phyloP scores from a whole-genome alignment of 257 asterid species.

The Sherardia arvensis region DNA sequence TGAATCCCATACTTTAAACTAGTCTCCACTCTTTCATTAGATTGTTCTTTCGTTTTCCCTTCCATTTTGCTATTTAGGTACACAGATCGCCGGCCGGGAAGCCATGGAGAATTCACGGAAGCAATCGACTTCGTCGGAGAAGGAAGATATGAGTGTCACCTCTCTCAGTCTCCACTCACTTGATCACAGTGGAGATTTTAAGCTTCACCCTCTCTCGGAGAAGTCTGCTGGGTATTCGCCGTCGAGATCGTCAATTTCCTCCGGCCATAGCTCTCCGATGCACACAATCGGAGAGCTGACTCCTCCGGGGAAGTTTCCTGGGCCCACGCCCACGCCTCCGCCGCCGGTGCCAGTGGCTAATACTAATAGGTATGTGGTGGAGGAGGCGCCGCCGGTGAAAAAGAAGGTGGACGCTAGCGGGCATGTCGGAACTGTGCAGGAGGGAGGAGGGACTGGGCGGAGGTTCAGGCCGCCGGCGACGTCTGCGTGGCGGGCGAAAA shows the following conservation, averaged over 20 bases:
- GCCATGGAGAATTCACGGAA: slow-evolving; percentile 11
- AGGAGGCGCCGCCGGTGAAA: slow-evolving; percentile 22
- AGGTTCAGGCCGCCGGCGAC: slow-evolving; percentile 22
- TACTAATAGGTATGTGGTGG: slow-evolving; percentile 16
- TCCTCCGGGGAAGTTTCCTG: slow-evolving; percentile 12
- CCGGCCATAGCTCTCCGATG: slow-evolving; percentile 31
- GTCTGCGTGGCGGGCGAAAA: slow-evolving; percentile 3
- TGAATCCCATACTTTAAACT: not conserved
- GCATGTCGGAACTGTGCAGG: slow-evolving; percentile 19
- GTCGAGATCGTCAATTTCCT: slow-evolving; percentile 37
- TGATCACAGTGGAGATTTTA: slow-evolving; percentile 3
- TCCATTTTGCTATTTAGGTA: not conserved
- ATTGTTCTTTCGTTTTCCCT: not conserved
- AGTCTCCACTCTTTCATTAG: not conserved
- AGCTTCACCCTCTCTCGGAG: slow-evolving; percentile 28
- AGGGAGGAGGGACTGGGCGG: slow-evolving; percentile 25
- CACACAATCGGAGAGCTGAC: slow-evolving; percentile 19
- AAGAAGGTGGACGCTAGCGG: slow-evolving; percentile 17
- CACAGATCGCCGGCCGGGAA: not conserved
- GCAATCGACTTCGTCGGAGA: slow-evolving; percentile 1
- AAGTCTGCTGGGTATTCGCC: slow-evolving; percentile 37
- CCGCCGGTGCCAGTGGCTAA: slow-evolving; percentile 23
- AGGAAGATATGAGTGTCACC: not conserved
- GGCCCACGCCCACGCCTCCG: slow-evolving; percentile 16
- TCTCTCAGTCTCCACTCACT: not conserved